These are phyloP conservation scores for Ogataea saltuana DNA, from an alignment of 805 yeast species.

Conservation along the genomic window DNA sequence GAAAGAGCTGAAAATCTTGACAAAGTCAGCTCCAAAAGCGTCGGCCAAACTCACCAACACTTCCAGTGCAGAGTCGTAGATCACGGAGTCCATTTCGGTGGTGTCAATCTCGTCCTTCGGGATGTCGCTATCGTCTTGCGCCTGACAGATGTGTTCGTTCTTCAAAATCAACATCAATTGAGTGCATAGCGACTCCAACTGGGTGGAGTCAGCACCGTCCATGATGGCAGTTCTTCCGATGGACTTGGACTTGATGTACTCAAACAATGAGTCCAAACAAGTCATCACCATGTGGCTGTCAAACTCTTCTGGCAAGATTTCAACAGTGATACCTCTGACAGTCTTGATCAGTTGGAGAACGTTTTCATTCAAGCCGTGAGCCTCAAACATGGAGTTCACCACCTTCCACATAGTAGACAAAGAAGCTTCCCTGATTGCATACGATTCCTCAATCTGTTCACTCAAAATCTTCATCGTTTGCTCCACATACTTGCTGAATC, in stretches of 20 bases:
- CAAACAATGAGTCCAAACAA: slow-evolving; percentile 71
- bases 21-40: slow-evolving; percentile 78
- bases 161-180: slow-evolving; percentile 72
- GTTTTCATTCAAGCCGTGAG: slow-evolving; percentile 56
- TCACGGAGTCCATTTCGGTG: slow-evolving; percentile 62
- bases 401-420: slow-evolving; percentile 81
- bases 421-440: slow-evolving; percentile 89
- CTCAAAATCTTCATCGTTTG: slow-evolving; percentile 60
- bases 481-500: slow-evolving; percentile 77
- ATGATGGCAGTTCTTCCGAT: slow-evolving; percentile 75
- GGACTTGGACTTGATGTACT: slow-evolving; percentile 50
- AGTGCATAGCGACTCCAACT: slow-evolving; percentile 66
- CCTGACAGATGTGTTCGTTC: slow-evolving; percentile 83
- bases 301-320: slow-evolving; percentile 71
- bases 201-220: slow-evolving; percentile 54
- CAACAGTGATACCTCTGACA: slow-evolving; percentile 67
- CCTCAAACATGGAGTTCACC: slow-evolving; percentile 63
- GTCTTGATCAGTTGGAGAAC: slow-evolving; percentile 60
- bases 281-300: slow-evolving; percentile 81
- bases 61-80: slow-evolving; percentile 84
- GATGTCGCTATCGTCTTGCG: slow-evolving; percentile 55
- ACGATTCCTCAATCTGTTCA: slow-evolving; percentile 80
- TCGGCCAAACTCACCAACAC: slow-evolving; percentile 74
- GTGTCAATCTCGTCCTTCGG: slow-evolving; percentile 46
- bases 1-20: slow-evolving; percentile 67